Conservation (phyloP, 2,329 filamentous ascomycete species). For the Arthrinium phaeospermum region DNA sequence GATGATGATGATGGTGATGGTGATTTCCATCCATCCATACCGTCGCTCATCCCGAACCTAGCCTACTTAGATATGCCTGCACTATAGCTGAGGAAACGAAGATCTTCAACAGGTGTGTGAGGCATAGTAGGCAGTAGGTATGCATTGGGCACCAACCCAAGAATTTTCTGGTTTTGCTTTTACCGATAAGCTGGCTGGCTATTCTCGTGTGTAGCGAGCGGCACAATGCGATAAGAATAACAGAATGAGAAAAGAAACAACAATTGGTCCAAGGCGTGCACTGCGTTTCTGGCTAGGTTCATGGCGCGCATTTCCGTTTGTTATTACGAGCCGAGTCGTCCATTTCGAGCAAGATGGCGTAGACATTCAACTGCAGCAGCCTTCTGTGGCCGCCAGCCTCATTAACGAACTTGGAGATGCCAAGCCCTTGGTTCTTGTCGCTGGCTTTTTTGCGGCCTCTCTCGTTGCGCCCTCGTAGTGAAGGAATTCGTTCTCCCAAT, state of each 20-base stretch:
- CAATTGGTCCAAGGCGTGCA: neutral
- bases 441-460: neutral
- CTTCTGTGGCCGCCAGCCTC: neutral
- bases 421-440: neutral
- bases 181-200: neutral
- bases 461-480: neutral
- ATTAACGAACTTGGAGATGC: neutral
- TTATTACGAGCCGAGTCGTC: neutral
- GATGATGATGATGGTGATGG: neutral
- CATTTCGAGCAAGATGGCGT: neutral
- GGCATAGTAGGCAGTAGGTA: neutral
- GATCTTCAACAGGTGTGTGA: neutral
- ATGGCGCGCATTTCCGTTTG: neutral
- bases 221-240: neutral
- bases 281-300: neutral
- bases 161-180: neutral
- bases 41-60: slow-evolving; percentile 2
- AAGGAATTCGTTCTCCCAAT: neutral
- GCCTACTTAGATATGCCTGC: neutral
- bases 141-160: neutral
- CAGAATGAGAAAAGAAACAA: neutral
- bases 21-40: neutral
- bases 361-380: neutral
- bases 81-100: neutral
- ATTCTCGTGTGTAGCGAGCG: neutral